Evolutionary conservation across 1,284 basidiomycete species (phyloP), one percentile per base, ranked within the genome.

Genomic region (Phylloboletellus chloephorus): DNA sequence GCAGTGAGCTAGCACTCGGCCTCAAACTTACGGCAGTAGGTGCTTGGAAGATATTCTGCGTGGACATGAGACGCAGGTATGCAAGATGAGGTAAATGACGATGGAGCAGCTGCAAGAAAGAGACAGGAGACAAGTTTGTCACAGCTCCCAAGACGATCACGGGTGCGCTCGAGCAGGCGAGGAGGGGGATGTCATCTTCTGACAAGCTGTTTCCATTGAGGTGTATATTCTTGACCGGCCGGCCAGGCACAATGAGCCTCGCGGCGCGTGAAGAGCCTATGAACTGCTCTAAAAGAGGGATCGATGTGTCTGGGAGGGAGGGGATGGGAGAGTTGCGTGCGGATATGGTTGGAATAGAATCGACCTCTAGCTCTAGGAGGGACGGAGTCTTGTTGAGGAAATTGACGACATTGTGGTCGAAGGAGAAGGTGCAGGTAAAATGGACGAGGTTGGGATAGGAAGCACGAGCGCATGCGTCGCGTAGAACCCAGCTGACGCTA

Each of bases 221-320:
- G 54, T 79, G 73, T 31, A 87, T 68, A 53, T 68, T 71, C 47
- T 73, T 64, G 32, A 86, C 67, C 7, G 83, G 82, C 15, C 82
- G 74, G 12, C 78, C 74, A 37, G 79, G 78, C 2, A 80, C 69
- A 49, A 84, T 63, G 12, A 63, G 56, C 41, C 67, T 61, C 15
- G 82, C 79, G 24, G 69, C 68, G 34, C 69, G 64, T 29, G 72
- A 65, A 15, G 81, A 75, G 23, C 82, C 83, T 39, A 72, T 70
- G 57, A 84, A 80, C 21, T 76, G 72, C 39, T 65, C 61, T 43
- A 86, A 66, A 43, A 52, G 58, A 8, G 79, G 78, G 21, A 82
- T 60, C 47, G 67, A 61, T 21, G 65, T 54, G 31, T 50, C 46
- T 7, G 68, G 64, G 42, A 73, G 58, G 36, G 46, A 41, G 11